Evolutionary conservation across 163 green algal species (phyloP).

Genomic region (Scenedesmus sp.): DNA sequence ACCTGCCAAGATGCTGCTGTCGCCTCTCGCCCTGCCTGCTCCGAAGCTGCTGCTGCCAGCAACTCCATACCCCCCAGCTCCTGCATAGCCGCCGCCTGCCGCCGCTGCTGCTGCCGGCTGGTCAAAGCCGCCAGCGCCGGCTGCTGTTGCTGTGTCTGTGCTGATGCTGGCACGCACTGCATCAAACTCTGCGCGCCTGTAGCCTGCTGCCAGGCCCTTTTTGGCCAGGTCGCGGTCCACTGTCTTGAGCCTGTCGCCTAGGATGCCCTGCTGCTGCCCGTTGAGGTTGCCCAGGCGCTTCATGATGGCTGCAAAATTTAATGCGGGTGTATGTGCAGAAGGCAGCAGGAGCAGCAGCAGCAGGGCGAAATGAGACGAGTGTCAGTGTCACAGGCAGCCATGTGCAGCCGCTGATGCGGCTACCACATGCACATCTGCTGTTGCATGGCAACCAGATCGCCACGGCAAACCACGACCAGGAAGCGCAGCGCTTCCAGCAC

Average conservation of each 20-base stretch:
- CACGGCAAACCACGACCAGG: no score
- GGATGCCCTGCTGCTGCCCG: slow-evolving; percentile 83
- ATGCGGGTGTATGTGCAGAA: neutral
- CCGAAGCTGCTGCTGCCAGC: slow-evolving; percentile 20
- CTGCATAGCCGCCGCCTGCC: neutral
- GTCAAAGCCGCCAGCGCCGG: neutral
- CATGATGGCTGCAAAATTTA: slow-evolving; percentile 71
- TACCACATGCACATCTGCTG: no score
- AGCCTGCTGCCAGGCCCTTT: slow-evolving; percentile 63
- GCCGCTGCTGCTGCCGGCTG: neutral
- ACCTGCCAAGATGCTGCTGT: slow-evolving; percentile 11
- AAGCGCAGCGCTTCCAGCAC: no score
- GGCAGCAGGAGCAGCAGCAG: no score
- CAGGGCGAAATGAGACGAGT: no score
- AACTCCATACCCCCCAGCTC: neutral
- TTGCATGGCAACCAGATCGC: no score
- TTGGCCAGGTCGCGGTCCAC: slow-evolving; percentile 76
- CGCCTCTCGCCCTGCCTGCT: neutral
- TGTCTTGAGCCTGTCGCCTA: slow-evolving; percentile 95
- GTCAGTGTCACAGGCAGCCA: no score
- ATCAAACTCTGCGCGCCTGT: slow-evolving; percentile 52
- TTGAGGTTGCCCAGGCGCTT: slow-evolving; percentile 79
- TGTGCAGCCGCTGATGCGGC: no score
- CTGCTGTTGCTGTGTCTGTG: neutral
- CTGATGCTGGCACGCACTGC: slow-evolving; percentile 21